Evolutionary conservation across 805 yeast species (phyloP).

Genomic region (Hagleromyces aurorensis): DNA sequence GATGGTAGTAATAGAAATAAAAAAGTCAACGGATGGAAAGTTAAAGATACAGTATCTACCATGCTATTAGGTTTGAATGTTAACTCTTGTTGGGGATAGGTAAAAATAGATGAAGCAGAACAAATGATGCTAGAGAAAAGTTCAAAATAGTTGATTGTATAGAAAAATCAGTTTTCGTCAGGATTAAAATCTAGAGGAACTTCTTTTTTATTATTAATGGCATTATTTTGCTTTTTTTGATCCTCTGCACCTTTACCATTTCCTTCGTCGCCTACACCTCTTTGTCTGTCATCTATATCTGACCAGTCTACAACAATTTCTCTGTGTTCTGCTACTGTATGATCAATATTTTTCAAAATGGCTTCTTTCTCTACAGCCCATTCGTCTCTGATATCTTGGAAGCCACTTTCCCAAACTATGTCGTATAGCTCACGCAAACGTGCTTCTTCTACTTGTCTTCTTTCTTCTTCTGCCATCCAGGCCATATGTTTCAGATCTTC

Average conservation of each 20-base stretch:
- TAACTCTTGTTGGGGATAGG: no score
- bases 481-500: constrained; percentile 87
- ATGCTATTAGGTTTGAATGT: no score
- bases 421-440: constrained; percentile 58
- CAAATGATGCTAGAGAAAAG: no score
- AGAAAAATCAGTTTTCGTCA: constrained; percentile 8
- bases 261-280: no score
- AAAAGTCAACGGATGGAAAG: no score
- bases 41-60: no score
- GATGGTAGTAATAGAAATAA: no score
- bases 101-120: no score
- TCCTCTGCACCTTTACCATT: constrained; percentile 2
- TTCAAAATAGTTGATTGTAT: constrained; percentile 1
- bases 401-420: constrained; percentile 69
- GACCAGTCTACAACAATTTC: constrained; percentile 60
- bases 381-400: constrained; percentile 60
- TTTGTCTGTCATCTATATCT: constrained; percentile 40
- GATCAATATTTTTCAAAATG: constrained; percentile 71
- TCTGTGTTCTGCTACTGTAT: constrained; percentile 25
- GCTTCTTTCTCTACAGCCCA: constrained; percentile 69
- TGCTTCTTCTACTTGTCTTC: constrained; percentile 53
- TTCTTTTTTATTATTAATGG: constrained; percentile 7
- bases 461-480: constrained; percentile 80
- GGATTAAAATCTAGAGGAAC: constrained; percentile 25
- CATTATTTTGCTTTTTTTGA: constrained; percentile 1